A percentile compares a stretch with the other conserved stretches of the same genome.
phyloP scores from a whole-genome alignment of 2,329 filamentous ascomycete species.

The Nannizziopsis barbatae region DNA sequence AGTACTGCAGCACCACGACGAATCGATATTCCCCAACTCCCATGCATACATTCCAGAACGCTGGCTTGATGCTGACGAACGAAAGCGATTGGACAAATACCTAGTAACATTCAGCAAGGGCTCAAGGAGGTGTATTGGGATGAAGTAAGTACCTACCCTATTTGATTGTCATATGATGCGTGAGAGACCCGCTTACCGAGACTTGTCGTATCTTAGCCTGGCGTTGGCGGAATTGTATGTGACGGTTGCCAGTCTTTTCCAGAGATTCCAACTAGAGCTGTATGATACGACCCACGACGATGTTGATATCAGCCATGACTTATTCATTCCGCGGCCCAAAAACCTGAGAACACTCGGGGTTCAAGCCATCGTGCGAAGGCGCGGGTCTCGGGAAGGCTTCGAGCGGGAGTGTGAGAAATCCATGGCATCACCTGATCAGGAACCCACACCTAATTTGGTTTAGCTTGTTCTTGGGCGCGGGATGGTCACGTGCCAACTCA shows the following conservation, averaged over 20 bases:
- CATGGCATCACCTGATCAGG: too few relatives aligned
- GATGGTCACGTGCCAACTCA: too few relatives aligned
- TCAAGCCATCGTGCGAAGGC: neutral
- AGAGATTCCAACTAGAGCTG: conserved; percentile 15
- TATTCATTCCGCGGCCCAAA: conserved; percentile 16
- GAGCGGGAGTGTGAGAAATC: too few relatives aligned
- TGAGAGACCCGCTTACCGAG: neutral
- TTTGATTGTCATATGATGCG: too few relatives aligned
- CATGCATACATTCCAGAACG: conserved; percentile 18
- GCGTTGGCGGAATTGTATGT: conserved; percentile 14
- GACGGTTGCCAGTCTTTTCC: conserved; percentile 11
- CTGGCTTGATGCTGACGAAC: conserved; percentile 17
- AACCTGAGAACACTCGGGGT: conserved; percentile 13
- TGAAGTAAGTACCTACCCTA: conserved; percentile 15
- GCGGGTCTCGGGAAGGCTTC: too few relatives aligned
- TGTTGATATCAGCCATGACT: conserved; percentile 16
- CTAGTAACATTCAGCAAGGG: conserved; percentile 20
- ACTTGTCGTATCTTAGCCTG: conserved; percentile 8
- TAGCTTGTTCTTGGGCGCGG: too few relatives aligned
- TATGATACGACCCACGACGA: conserved; percentile 17
- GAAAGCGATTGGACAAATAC: conserved; percentile 17
- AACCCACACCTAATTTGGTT: too few relatives aligned
- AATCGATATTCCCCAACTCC: conserved; percentile 19
- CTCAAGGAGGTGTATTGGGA: conserved; percentile 16
- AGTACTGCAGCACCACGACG: conserved; percentile 18